A percentile compares a stretch with the other conserved stretches of the same genome.
phyloP scores from a whole-genome alignment of 139 green algal genomes.

The Trebouxia sp. region DNA sequence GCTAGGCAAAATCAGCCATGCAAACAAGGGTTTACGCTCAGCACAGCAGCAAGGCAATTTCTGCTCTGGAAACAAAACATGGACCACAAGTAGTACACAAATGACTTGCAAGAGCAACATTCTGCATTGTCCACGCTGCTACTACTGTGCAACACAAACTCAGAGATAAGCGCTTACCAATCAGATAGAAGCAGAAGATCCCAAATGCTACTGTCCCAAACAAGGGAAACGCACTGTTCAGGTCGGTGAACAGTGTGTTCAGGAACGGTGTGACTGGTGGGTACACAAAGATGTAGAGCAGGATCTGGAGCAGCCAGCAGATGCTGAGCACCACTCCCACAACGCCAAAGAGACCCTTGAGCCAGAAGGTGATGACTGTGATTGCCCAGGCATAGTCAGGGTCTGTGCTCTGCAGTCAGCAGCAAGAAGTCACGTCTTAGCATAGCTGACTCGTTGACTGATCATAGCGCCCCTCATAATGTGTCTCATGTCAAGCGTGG shows the following conservation, averaged over 20 bases:
- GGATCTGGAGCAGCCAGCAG: conserved; percentile 92
- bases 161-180: conserved; percentile 55
- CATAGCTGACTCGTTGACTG: too few relatives aligned
- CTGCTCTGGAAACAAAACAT: too few relatives aligned
- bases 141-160: background rate
- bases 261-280: conserved; percentile 82
- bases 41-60: too few relatives aligned
- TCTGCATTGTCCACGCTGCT: background rate
- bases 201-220: conserved; percentile 90
- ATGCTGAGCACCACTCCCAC: conserved; percentile 70
- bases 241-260: conserved; percentile 86
- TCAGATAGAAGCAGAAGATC: conserved; percentile 94
- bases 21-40: too few relatives aligned
- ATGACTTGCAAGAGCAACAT: too few relatives aligned
- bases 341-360: conserved; percentile 71
- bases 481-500: background rate
- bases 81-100: too few relatives aligned
- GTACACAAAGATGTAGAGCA: conserved; percentile 90
- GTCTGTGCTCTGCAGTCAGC: conserved; percentile 71
- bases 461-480: too few relatives aligned
- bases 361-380: conserved; percentile 79
- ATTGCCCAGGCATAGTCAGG: conserved; percentile 77
- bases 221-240: conserved; percentile 87
- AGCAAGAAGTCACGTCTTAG: background rate
- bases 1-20: too few relatives aligned